Evolutionary conservation across 805 yeast genomes (phyloP).

Genomic region (Saccharomycopsis guyanensis): DNA sequence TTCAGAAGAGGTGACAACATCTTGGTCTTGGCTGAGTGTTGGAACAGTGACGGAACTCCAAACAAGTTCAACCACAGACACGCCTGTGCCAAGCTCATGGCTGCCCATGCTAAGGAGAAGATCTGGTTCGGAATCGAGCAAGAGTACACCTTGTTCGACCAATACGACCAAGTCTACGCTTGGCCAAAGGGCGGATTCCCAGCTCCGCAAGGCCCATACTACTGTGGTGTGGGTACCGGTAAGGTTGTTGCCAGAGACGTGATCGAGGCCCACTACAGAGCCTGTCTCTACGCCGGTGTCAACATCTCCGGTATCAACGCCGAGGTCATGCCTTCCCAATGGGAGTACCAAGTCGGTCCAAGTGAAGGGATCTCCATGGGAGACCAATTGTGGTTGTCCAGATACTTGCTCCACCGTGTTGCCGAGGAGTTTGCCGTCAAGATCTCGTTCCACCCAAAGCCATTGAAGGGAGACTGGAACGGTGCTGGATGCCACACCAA

Average conservation of each 20-base stretch:
- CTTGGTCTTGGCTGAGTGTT: conserved; percentile 90
- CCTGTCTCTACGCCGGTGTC: conserved; percentile 90
- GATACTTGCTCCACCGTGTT: conserved; percentile 86
- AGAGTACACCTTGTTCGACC: conserved; percentile 95
- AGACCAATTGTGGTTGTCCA: conserved; percentile 93
- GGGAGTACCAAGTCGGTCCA: conserved; percentile 99
- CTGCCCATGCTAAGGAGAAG: conserved; percentile 75
- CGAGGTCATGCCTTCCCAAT: conserved; percentile 99
- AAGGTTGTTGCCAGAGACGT: conserved; percentile 97
- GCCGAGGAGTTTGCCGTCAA: conserved; percentile 99
- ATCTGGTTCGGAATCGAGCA: conserved; percentile 99
- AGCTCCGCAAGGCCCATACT: conserved; percentile 99
- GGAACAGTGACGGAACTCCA: conserved; percentile 98
- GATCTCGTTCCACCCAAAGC: conserved; percentile 99
- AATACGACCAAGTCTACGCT: conserved; percentile 83
- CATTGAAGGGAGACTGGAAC: conserved; percentile 98
- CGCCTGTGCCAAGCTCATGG: conserved; percentile 91
- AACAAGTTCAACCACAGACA: conserved; percentile 98
- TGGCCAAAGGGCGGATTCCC: conserved; percentile 99
- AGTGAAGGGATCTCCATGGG: conserved; percentile 95
- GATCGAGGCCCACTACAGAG: conserved; percentile 98
- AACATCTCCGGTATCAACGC: conserved; percentile 95
- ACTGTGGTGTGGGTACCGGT: conserved; percentile 99
- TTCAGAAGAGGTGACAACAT: conserved; percentile 97
- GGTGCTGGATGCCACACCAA: conserved; percentile 99